A percentile compares a stretch with the other conserved stretches of the same genome.
These are phyloP conservation scores for Apiospora sp. DNA, from an alignment of 2,329 filamentous ascomycete genomes.

Conservation along the genomic window DNA sequence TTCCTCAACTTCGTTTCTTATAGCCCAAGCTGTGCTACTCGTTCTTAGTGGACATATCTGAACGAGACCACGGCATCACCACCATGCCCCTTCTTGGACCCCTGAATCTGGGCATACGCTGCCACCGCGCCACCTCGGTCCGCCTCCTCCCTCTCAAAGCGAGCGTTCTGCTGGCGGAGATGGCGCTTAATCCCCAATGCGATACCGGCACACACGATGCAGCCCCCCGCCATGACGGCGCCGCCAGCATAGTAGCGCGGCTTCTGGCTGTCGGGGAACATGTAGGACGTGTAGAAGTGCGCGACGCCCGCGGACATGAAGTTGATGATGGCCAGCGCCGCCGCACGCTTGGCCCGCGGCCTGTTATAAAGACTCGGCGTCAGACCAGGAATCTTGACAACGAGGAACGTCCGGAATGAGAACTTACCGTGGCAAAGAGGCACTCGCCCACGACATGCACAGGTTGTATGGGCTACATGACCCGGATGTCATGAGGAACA, in stretches of 20 bases:
- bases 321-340: conserved; percentile 37
- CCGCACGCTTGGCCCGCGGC: conserved; percentile 36
- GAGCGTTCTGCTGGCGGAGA: conserved; percentile 36
- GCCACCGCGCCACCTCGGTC: neutral
- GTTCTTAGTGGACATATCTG: neutral
- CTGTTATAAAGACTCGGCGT: neutral
- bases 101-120: neutral
- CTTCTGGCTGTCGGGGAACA: conserved; percentile 42
- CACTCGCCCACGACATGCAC: conserved; percentile 34
- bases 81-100: neutral
- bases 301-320: conserved; percentile 35
- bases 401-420: neutral
- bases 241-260: conserved; percentile 42
- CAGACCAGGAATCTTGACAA: neutral
- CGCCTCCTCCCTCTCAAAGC: conserved; percentile 28
- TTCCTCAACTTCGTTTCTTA: too few species aligned
- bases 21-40: neutral
- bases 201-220: conserved; percentile 34
- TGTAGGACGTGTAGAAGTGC: conserved; percentile 42
- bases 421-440: conserved; percentile 32
- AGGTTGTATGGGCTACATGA: conserved; percentile 32
- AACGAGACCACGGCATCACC: neutral
- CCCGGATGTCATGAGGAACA: conserved; percentile 35
- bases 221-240: conserved; percentile 37
- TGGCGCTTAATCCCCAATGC: conserved; percentile 42